Evolutionary conservation across 257 asterid species (phyloP).

Genomic region (Fraxinus americana): DNA sequence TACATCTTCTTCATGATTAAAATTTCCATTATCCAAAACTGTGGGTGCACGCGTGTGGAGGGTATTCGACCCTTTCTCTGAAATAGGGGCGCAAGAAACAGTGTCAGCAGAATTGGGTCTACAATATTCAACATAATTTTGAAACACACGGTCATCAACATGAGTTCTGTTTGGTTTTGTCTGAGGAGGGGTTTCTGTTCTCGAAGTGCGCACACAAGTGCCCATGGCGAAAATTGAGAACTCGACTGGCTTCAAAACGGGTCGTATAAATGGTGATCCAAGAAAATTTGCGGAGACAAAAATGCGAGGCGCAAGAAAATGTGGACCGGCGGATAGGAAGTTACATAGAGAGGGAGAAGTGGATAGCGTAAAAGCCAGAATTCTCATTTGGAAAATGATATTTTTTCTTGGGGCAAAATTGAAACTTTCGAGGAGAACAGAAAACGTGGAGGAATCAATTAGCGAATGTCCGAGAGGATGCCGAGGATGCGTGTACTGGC

Average conservation of each 20-base stretch:
- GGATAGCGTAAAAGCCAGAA: conserved; percentile 29
- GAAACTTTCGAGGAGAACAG: background rate
- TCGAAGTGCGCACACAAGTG: conserved; percentile 42
- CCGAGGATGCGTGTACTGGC: conserved; percentile 9
- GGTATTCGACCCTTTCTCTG: background rate
- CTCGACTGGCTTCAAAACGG: conserved; percentile 9
- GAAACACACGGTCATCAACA: conserved; percentile 28
- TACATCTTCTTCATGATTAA: conserved; percentile 9
- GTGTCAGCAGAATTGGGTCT: conserved; percentile 33
- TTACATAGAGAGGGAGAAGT: conserved; percentile 26
- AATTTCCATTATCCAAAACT: conserved; percentile 4
- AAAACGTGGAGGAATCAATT: background rate
- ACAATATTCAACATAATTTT: conserved; percentile 22
- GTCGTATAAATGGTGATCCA: conserved; percentile 17
- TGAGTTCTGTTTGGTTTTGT: conserved; percentile 16
- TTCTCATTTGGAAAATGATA: conserved; percentile 24
- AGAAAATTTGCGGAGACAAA: conserved; percentile 30
- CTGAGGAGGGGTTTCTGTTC: conserved; percentile 28
- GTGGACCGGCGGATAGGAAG: conserved; percentile 20
- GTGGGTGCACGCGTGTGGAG: conserved; percentile 14
- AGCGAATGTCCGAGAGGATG: conserved; percentile 16
- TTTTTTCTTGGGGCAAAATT: background rate
- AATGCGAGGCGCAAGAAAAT: conserved; percentile 24
- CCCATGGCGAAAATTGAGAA: conserved; percentile 32
- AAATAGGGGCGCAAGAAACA: conserved; percentile 25